Evolutionary conservation across 1,284 basidiomycete species (phyloP).

Genomic region (Mycosarcoma maydis): DNA sequence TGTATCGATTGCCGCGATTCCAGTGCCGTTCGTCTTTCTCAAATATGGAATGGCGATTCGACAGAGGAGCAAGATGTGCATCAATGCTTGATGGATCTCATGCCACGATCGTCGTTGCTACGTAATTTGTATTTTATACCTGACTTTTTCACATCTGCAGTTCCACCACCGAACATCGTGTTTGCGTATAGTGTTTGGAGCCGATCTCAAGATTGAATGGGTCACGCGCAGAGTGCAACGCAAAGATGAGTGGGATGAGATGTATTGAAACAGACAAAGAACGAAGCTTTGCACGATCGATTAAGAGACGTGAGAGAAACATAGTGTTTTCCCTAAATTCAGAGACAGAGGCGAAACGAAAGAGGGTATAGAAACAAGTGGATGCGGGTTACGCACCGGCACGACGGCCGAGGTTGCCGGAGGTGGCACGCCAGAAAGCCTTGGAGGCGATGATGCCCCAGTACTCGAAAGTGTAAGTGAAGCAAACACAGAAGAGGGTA

Average conservation of each 20-base stretch:
- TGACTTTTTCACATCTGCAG: no score
- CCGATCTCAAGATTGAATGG: no score
- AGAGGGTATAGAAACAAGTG: constrained; percentile 12
- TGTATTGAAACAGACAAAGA: constrained; percentile 1
- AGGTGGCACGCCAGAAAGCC: constrained; percentile 52
- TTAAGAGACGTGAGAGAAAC: no score
- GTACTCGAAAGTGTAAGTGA: constrained; percentile 58
- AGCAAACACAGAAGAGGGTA: constrained; percentile 47
- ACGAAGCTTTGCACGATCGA: background rate
- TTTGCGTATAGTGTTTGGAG: no score
- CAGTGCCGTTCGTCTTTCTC: constrained; percentile 43
- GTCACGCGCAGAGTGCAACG: no score
- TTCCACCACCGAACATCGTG: no score
- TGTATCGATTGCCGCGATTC: constrained; percentile 25
- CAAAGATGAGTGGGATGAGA: background rate
- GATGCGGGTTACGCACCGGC: constrained; percentile 22
- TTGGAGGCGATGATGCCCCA: constrained; percentile 57
- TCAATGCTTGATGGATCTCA: constrained; percentile 34
- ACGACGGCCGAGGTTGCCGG: constrained; percentile 48
- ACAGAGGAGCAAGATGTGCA: constrained; percentile 36
- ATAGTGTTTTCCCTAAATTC: no score
- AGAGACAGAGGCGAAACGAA: no score
- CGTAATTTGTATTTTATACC: no score
- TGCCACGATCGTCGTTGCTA: no score
- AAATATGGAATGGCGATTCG: constrained; percentile 38